Base-by-base conservation (phyloP, 2,329 filamentous ascomycete species). In the Xylariaceae sp. region DNA sequence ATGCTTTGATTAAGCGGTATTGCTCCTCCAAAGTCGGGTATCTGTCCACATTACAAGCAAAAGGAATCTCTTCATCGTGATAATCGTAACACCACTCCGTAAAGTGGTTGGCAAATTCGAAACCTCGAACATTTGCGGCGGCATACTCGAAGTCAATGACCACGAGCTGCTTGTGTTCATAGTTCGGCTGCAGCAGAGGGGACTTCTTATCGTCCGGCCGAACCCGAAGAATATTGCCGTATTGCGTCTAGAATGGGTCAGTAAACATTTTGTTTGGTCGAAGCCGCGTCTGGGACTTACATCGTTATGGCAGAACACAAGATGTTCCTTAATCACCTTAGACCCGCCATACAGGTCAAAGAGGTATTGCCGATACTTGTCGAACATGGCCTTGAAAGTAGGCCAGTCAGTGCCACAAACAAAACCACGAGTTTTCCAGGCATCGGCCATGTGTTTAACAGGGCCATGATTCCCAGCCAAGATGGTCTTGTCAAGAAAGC, bases 81-180 rank as follows among this genome's bases (percentile, higher is more conserved):
- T 99, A 99, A 75, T 99, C 93, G 80, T 97, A 97, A 67, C 90
- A 89, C 94, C 94, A 99, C 75, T 99, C 94, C 0, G 90, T 89
- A 75, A 99, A 99, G 75, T 99, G 94, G 73, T 99, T 99, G 59
- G 92, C 94, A 72, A 99, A 97, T 74, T 99, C 94, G 13, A 91
- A 80, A 1, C 92, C 94, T 0, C 86, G 86, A 0, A 87, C 81
- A 72, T 97, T 99, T 59, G 93, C 92, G 2, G 88, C 92, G 1
- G 94, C 89, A 72, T 99, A 99, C 71, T 99, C 94, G 69, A 99
- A 99, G 73, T 99, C 94, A 70, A 99, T 99, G 64, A 99, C 94
- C 13, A 97, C 83, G 11, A 99, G 83, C 75, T 96, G 93, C 74
- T 96, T 97, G 77, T 99, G 94, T 66, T 93, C 87, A 74, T 97